Conservation (phyloP, 805 yeast genomes). For the Spathaspora gorwiae region DNA sequence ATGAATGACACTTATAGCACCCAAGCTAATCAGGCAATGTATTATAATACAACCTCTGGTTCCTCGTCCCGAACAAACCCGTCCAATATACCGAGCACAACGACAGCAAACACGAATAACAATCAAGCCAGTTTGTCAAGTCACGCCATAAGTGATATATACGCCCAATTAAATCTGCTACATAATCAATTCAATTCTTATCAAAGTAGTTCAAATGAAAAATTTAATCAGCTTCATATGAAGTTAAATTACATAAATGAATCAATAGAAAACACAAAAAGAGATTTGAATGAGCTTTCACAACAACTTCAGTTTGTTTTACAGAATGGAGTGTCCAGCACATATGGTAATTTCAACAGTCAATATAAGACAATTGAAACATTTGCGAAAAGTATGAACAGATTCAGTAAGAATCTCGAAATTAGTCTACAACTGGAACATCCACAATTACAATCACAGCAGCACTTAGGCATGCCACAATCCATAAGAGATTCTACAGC, state of each 20-base stretch:
- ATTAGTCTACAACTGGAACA: constrained; percentile 5
- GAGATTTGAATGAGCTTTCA: constrained; percentile 7
- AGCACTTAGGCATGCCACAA: neutral
- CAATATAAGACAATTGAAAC: constrained; percentile 15
- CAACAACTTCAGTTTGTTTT: constrained; percentile 8
- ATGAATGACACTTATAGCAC: constrained; percentile 3
- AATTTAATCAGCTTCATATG: constrained; percentile 17
- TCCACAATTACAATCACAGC: constrained; percentile 3
- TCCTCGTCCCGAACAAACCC: neutral
- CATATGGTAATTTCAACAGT: constrained; percentile 1
- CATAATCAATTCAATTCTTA: constrained; percentile 13
- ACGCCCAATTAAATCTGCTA: constrained; percentile 13
- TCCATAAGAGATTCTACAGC: neutral
- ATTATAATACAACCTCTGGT: constrained; percentile 1
- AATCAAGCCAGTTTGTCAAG: neutral
- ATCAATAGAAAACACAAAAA: constrained; percentile 8
- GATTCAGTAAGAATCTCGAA: constrained; percentile 19
- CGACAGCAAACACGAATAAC: neutral
- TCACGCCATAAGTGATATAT: constrained; percentile 9
- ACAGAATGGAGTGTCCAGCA: constrained; percentile 1
- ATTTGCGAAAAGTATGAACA: constrained; percentile 15
- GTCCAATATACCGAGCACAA: neutral
- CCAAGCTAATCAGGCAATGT: constrained; percentile 2
- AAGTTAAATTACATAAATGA: constrained; percentile 12
- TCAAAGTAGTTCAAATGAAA: constrained; percentile 16